These are phyloP conservation scores for Aspergillus pseudoglaucus DNA, from an alignment of 2,329 filamentous ascomycete genomes.

Conservation along the genomic window DNA sequence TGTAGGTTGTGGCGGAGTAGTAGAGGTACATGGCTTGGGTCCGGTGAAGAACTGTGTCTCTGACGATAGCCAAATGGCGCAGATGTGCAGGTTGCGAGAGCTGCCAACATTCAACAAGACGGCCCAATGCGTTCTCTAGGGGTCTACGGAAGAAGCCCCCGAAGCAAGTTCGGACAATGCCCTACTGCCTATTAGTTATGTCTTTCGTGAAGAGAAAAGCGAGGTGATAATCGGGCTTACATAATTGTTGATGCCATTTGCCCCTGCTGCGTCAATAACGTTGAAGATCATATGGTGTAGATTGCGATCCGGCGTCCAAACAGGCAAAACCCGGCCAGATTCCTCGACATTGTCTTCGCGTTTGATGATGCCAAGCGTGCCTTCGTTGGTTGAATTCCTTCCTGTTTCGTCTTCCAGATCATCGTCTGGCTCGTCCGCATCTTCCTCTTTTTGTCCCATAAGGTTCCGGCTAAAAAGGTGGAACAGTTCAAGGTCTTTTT, in stretches of 20 bases:
- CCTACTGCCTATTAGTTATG: slow-evolving; percentile 20
- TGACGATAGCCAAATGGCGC: slow-evolving; percentile 50
- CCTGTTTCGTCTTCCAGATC: slow-evolving; percentile 28
- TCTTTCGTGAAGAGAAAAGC: background rate
- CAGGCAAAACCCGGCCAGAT: slow-evolving; percentile 38
- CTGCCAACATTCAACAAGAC: slow-evolving; percentile 52
- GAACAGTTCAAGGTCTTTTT: slow-evolving; percentile 35
- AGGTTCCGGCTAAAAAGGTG: slow-evolving; percentile 28
- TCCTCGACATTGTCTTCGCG: slow-evolving; percentile 21
- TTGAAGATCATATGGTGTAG: slow-evolving; percentile 49
- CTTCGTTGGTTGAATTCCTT: slow-evolving; percentile 5
- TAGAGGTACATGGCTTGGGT: slow-evolving; percentile 50
- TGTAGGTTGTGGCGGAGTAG: slow-evolving; percentile 48
- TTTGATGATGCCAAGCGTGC: slow-evolving; percentile 14
- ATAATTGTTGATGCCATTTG: slow-evolving; percentile 44
- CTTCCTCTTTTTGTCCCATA: slow-evolving; percentile 22
- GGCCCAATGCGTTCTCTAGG: slow-evolving; percentile 46
- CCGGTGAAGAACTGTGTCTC: slow-evolving; percentile 45
- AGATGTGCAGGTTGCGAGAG: slow-evolving; percentile 53
- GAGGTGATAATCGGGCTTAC: slow-evolving; percentile 18
- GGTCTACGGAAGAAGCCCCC: slow-evolving; percentile 51
- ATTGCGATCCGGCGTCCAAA: slow-evolving; percentile 50
- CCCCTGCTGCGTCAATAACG: slow-evolving; percentile 41
- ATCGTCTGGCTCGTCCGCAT: slow-evolving; percentile 35
- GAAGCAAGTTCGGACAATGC: slow-evolving; percentile 35